Evolutionary conservation across 306 rosid species (phyloP), one percentile per base, ranked within the genome.

Genomic region (Prunus mume): DNA sequence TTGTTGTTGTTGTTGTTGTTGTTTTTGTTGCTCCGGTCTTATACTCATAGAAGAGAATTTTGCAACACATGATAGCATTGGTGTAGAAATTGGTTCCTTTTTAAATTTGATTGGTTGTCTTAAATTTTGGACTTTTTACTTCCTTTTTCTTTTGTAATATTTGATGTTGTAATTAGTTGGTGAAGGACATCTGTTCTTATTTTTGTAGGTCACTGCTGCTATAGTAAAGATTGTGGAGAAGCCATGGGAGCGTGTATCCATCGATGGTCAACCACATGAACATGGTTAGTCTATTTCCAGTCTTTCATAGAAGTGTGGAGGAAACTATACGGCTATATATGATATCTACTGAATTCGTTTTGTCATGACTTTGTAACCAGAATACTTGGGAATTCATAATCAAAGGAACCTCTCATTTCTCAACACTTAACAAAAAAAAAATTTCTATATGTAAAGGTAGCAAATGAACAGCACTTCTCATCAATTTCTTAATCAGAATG

Each of bases 181-280:
- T 58, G 45, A 64, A 68, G 64, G 30, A 76, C 50, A 56, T 10
- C 43, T 15, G 64, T 69, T 80, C 25, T 75, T 65, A 22, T 25
- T 43, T 69, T 81, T 57, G 75, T 78, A 92, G 98, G 98, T 95
- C 69, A 82, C 91, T 78, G 45, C 91, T 79, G 91, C 99, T 57
- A 83, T 86, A 55, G 89, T 92, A 61, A 92, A 82, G 60, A 95
- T 95, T 70, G 92, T 88, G 78, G 96, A 92, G 87, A 95, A 90
- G 81, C 96, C 99, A 12, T 95, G 99, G 99, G 97, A 92, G 78
- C 97, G 97, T 71, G 86, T 86, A 57, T 61, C 24, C 70, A 63
- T 91, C 58, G 88, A 89, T 76, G 97, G 97, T 73, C 91, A 88
- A 81, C 87, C 85, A 57, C 99, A 95, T 83, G 74, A 86, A 28